Conservation (phyloP, 2,329 filamentous ascomycete genomes). For the Xylaria sp. region DNA sequence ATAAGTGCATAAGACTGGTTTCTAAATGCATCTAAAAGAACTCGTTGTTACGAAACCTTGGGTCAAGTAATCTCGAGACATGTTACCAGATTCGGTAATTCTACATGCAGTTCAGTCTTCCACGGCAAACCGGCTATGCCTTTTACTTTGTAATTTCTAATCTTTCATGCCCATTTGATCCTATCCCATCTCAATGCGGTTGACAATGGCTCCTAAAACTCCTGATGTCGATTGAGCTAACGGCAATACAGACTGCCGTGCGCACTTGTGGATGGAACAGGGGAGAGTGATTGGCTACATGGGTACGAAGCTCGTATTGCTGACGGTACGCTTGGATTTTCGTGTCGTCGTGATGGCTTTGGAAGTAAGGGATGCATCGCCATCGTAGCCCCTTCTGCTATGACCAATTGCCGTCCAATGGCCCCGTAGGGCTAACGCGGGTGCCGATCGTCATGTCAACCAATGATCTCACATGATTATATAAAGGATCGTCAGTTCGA, state of each 20-base stretch:
- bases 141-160: background rate
- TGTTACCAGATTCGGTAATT: background rate
- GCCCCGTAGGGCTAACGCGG: background rate
- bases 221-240: background rate
- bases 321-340: constrained; percentile 17
- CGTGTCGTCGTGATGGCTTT: constrained; percentile 17
- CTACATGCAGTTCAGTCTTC: no score
- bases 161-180: background rate
- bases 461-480: background rate
- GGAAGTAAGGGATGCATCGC: background rate
- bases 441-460: constrained; percentile 19
- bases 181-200: constrained; percentile 16
- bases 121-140: background rate
- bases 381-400: background rate
- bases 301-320: constrained; percentile 31
- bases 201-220: background rate
- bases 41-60: background rate
- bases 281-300: constrained; percentile 23
- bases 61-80: background rate
- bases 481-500: constrained; percentile 13
- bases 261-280: constrained; percentile 2
- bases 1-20: background rate
- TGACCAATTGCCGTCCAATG: background rate
- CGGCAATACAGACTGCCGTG: background rate
- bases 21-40: background rate